Conservation (phyloP, 306 rosid species). For the Hippophae gyantsensis region DNA sequence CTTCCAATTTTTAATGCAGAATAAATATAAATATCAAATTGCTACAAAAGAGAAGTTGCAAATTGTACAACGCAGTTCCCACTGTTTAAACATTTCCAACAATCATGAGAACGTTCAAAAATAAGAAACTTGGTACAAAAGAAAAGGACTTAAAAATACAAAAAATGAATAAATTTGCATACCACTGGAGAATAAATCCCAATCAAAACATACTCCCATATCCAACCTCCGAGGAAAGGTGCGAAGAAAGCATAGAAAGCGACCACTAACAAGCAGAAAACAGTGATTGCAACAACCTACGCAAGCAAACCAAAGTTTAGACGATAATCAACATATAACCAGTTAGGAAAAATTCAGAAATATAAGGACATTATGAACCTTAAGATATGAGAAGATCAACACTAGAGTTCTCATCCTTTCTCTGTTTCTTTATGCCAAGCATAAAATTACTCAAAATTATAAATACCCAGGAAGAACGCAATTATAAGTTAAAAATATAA, state of each 20-base stretch:
- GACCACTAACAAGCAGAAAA: constrained; percentile 75
- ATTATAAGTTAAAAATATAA: background rate
- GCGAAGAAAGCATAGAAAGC: constrained; percentile 92
- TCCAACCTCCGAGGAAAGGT: constrained; percentile 81
- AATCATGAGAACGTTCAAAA: no score
- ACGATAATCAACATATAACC: constrained; percentile 5
- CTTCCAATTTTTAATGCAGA: no score
- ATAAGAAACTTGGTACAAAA: no score
- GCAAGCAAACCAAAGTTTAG: constrained; percentile 28
- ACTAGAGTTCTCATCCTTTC: background rate
- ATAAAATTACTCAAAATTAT: background rate
- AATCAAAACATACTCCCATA: constrained; percentile 64
- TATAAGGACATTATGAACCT: no score
- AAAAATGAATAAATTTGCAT: constrained; percentile 19
- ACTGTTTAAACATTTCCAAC: no score
- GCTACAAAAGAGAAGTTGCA: no score
- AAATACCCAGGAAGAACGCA: background rate
- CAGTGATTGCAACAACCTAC: constrained; percentile 87
- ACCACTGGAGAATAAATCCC: constrained; percentile 83
- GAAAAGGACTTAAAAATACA: background rate
- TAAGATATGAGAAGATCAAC: background rate
- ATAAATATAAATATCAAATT: no score
- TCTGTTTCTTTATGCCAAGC: background rate
- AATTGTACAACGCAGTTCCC: no score
- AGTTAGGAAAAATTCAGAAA: no score